Base-by-base conservation (phyloP, 2,329 filamentous ascomycete genomes). In the Colletotrichum lini region DNA sequence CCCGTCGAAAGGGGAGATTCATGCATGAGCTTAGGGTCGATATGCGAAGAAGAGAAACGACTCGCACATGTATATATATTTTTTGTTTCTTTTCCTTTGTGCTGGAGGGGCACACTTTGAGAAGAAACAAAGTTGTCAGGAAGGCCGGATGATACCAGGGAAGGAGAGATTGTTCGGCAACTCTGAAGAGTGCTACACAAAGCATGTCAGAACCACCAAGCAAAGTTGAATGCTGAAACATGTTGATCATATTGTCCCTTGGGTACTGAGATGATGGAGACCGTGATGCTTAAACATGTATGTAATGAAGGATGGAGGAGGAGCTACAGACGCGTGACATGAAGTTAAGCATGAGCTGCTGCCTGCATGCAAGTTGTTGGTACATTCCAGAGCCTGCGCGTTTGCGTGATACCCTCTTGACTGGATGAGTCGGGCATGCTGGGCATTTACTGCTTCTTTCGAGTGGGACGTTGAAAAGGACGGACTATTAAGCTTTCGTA, bases 121-220 rank as follows among this genome's bases (percentile, higher is more conserved):
- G 60, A 49, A 67, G 52, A 62, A 53, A 52, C 57, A 67, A 61
- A 53, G 49, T 62, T 63, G 68, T 52, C 52, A 30, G 50, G 50
- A 71, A 61, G 68, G 54, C 68, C 71, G 72, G 68, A 73, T 73
- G 71, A 73, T 73, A 73, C 67, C 71, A 73, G 71, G 71, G 66
- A 50, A 71, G 66, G 66, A 66, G 65, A 65, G 69, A 65, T 45
- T 63, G 59, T 49, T 42, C 40, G 59, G 59, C 45, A 23, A 54
- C 54, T 60, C 13, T 53, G 57, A 12, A n/a, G 26, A 56, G 54
- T 59, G 30, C 47, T 50, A 38, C 23, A 47, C 52, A 69, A 56
- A 26, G 47, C 59, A 49, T 72, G 65, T 59, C 38, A 60, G 45
- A 47, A 68, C 63, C 35, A 54, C 54, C 21, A 65, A 60, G 63